Base-by-base conservation (phyloP, 352 stramenopile genomes). In the Aphanomyces euteiches region DNA sequence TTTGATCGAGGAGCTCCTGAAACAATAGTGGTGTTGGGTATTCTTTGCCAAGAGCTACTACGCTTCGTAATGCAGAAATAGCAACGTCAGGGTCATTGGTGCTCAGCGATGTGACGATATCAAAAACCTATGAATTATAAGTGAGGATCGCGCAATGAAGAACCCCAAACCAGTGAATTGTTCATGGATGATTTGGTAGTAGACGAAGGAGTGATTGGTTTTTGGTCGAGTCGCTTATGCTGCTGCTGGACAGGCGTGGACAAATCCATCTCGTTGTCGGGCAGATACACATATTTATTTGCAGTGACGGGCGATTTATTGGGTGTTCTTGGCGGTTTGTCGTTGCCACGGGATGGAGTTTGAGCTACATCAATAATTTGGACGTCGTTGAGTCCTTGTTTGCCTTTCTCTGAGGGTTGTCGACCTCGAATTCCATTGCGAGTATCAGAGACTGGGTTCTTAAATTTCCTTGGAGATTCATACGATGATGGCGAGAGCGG, bases 1-100 rank as follows among this genome's bases (percentile, higher is more conserved):
- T 92, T n/a, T 79, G 81, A 47, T 92, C 87, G 53, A 94, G 77
- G 43, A 92, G 81, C 67, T 94, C 84, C 12, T 85, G 73, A 54
- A 89, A 94, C 7, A 92, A 81, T 73, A 94, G 64, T 65, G 90
- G 83, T 4, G 84, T 91, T 41, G 87, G 84, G 66, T 92, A 92
- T 68, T 92, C 85, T 66, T 90, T 93, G 5, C 85, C 87, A 17
- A 93, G 77, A 37, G 91, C 84, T n/a, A 94, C 87, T 58, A 94
- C 85, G 56, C 80, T 90, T 13, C 84, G 79, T 34, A 94, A 76
- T 4, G 87, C 86, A 43, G 83, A 81, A 66, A 91, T 90, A 12
- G 83, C 87, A 0, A 89, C 83, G 10, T 83, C 84, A 0, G 87
- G 87, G 73, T 94, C 85, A 66, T 90, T 94, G 4, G 87, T 94